These are phyloP conservation scores for Tilletiopsis washingtonensis DNA, from an alignment of 1,284 basidiomycete genomes.

Conservation along the genomic window DNA sequence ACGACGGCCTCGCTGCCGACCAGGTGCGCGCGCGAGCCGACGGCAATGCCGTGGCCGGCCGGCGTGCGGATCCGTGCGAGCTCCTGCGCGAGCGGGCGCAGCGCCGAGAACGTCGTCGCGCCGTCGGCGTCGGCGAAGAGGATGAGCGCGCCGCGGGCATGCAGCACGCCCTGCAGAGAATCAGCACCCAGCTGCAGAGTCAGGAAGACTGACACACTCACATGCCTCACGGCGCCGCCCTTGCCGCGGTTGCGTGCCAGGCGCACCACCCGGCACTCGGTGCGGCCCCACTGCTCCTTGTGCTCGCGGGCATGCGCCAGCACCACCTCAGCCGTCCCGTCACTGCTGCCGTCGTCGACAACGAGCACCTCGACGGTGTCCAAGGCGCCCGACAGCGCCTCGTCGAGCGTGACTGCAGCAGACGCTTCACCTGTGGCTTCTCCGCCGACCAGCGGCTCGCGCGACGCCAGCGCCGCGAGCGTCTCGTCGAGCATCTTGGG, in stretches of 20 bases:
- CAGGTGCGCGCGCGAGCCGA: constrained; percentile 79
- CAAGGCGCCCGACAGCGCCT: constrained; percentile 1
- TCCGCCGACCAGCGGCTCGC: constrained; percentile 7
- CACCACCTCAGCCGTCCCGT: constrained; percentile 63
- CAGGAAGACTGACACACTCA: constrained; percentile 49
- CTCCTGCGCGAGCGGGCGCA: constrained; percentile 63
- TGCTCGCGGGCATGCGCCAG: constrained; percentile 60
- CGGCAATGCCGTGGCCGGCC: constrained; percentile 59
- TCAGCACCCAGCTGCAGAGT: neutral
- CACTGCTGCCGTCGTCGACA: constrained; percentile 79
- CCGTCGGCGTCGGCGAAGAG: constrained; percentile 91
- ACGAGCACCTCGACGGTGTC: constrained; percentile 65
- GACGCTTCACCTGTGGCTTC: too few relatives aligned
- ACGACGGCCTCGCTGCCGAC: constrained; percentile 88
- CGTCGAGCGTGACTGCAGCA: neutral
- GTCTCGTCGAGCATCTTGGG: constrained; percentile 70
- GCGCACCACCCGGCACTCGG: constrained; percentile 66
- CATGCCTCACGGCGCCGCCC: constrained; percentile 83
- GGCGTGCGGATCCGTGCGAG: constrained; percentile 50
- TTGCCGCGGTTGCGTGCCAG: constrained; percentile 77
- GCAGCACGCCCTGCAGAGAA: constrained; percentile 49
- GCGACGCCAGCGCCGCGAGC: constrained; percentile 49
- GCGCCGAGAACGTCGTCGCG: constrained; percentile 73
- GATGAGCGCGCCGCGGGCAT: constrained; percentile 66
- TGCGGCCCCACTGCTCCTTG: constrained; percentile 42